These are phyloP conservation scores for Sporobolomyces pararoseus DNA, from an alignment of 768 basidiomycete species.

Conservation along the genomic window DNA sequence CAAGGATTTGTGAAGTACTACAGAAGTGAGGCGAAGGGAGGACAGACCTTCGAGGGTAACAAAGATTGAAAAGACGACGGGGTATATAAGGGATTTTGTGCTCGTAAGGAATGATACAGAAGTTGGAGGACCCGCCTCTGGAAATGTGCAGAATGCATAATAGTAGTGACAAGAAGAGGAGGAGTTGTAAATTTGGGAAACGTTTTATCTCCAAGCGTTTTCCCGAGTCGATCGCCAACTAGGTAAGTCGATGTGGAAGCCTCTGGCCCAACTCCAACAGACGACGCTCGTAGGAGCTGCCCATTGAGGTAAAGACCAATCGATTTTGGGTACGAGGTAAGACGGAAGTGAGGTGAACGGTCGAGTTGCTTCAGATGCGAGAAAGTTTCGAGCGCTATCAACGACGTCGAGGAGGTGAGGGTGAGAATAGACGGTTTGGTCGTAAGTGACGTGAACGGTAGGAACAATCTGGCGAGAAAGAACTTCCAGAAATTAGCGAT, in stretches of 20 bases:
- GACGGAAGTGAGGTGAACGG: not conserved
- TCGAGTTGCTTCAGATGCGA: not conserved
- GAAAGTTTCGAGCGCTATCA: not conserved
- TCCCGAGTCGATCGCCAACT: slow-evolving; percentile 7
- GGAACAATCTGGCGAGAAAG: slow-evolving; percentile 26
- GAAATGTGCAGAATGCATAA: too few species aligned
- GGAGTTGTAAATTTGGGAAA: too few species aligned
- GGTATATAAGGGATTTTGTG: too few species aligned
- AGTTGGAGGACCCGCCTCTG: too few species aligned
- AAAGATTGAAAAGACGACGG: too few species aligned
- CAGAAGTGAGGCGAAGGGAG: too few species aligned
- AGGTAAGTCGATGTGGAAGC: slow-evolving; percentile 28
- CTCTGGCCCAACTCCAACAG: slow-evolving; percentile 18
- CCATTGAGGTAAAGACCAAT: slow-evolving; percentile 9
- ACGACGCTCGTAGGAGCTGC: slow-evolving; percentile 3
- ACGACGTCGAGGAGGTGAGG: slow-evolving; percentile 22
- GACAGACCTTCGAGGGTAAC: too few species aligned
- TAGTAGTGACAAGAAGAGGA: too few species aligned
- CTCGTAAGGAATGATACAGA: too few species aligned
- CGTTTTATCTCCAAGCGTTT: slow-evolving; percentile 2
- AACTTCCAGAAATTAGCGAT: not conserved
- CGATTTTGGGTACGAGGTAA: not conserved
- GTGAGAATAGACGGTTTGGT: slow-evolving; percentile 14
- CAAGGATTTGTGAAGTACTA: too few species aligned
- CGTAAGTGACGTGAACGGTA: slow-evolving; percentile 35